Evolutionary conservation across 2,329 filamentous ascomycete species (phyloP), one percentile per base, ranked within the genome.

Genomic region (Fusarium udum): DNA sequence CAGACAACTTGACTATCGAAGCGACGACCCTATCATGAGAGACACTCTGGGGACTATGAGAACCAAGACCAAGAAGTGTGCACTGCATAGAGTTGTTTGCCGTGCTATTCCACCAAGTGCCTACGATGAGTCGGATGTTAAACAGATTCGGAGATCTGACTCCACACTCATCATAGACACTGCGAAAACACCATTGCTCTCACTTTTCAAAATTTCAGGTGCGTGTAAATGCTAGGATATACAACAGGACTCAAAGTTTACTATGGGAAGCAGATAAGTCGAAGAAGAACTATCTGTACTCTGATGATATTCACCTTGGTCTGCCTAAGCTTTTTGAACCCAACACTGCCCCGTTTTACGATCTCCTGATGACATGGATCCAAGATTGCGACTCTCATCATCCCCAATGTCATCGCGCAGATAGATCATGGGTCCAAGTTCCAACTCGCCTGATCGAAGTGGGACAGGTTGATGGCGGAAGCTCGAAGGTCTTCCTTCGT

Each of bases 391-490:
- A 73, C 36, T 12, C 8, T 1, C 43, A 61, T 4, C 64, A 72
- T 31, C n/a, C 36, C 1, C 55, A n/a, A 48, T 73, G 71, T 24
- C 34, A 9, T 6, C 49, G 16, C 2, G 15, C 6, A 11, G 34
- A 31, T 3, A 53, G 20, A 26, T 40, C n/a, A 20, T 7, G 14
- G 28, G 4, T 18, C 12, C 58, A 53, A 15, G 45, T 42, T 6
- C 71, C 71, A 0, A 73, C 71, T 10, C 55, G 71, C 26, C 34
- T 73, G 5, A 66, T 73, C 3, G 61, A 70, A 28, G 61, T 73
- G 5, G 31, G 37, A 3, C 14, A 37, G 2, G 7, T 7, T 3
- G 18, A 28, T 6, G 3, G 14, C n/a, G 14, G 6, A 28, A 28
- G n/a, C 15, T 57, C 58, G 3, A 46, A 24, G 8, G 57, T 73